Base-by-base conservation (phyloP, 2,329 filamentous ascomycete species). In the Nothophaeocryptopus gaeumannii region DNA sequence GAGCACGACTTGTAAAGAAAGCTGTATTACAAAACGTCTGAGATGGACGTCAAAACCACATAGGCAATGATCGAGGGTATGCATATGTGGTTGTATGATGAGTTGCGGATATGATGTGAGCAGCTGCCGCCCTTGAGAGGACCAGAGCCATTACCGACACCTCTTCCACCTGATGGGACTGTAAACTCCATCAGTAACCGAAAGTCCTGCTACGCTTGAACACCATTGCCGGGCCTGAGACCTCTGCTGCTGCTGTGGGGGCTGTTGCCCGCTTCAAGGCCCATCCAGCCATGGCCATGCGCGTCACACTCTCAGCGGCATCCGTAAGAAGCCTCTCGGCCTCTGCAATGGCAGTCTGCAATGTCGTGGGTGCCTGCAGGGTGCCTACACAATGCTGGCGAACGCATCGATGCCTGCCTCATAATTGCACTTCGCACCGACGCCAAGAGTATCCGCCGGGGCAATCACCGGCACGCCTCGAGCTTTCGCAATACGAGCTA, bases 391-490 rank as follows among this genome's bases (percentile, higher is more conserved):
- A 29, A 70, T 69, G 50, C 66, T 68, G 35, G 68, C 65, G 46
- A 65, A 70, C 20, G 67, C 67, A 47, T 57, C 65, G 30, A 72
- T 69, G 1, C 70, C 70, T 16, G 59, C 62, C 10, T 61, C 59
- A 43, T 70, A 69, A 34, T 69, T 68, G 9, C 57, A 58, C 1
- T 53, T 56, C 4, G 69, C 70, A 15, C 67, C 67, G 7, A 62
- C 63, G 2, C 72, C 72, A 13, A 74, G 66, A 3, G 70, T 73
- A 8, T 71, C 72, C 5, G 70, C 72, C 13, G 73, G 61, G 2
- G 67, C 70, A 26, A 77, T 74, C 2, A 79, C 77, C 0, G 75
- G 75, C 2, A 76, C 66, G 4, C 71, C 70, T 51, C 70, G 70
- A 44, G 65, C 63, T 58, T 73, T 75, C 2, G 77, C 77, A 8